phyloP scores from a whole-genome alignment of 1,284 basidiomycete species.

The Pseudozyma sp. region DNA sequence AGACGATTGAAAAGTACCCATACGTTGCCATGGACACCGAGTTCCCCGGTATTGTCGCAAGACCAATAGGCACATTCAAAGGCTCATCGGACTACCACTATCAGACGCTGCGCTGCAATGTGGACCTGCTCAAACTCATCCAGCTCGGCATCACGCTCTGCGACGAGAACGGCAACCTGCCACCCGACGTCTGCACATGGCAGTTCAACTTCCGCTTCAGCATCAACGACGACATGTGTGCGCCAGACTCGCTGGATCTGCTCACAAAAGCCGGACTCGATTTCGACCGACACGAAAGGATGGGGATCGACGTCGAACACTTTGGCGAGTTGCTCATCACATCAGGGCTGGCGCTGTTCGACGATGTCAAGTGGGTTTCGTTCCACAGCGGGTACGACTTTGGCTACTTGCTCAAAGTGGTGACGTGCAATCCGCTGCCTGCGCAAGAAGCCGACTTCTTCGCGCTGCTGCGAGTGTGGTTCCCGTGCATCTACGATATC shows the following conservation, averaged over 20 bases:
- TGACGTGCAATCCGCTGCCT: slow-evolving; percentile 88
- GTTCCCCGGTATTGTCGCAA: slow-evolving; percentile 96
- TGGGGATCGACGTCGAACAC: slow-evolving; percentile 91
- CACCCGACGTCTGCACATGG: slow-evolving; percentile 87
- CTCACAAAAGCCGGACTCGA: slow-evolving; percentile 95
- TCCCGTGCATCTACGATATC: slow-evolving; percentile 96
- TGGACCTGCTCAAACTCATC: slow-evolving; percentile 96
- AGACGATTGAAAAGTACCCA: slow-evolving; percentile 88
- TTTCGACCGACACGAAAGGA: slow-evolving; percentile 89
- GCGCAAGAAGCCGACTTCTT: slow-evolving; percentile 91
- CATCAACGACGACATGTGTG: slow-evolving; percentile 94
- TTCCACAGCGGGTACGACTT: slow-evolving; percentile 99
- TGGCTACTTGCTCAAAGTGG: slow-evolving; percentile 95
- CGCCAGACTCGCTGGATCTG: slow-evolving; percentile 94
- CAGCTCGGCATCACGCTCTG: slow-evolving; percentile 95
- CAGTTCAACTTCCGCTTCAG: slow-evolving; percentile 99
- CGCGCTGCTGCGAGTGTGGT: slow-evolving; percentile 88
- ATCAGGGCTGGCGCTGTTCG: slow-evolving; percentile 88
- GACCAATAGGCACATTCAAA: slow-evolving; percentile 95
- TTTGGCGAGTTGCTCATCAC: slow-evolving; percentile 98
- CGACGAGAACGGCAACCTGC: slow-evolving; percentile 90
- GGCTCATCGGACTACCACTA: slow-evolving; percentile 98
- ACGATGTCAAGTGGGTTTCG: slow-evolving; percentile 95
- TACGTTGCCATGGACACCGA: slow-evolving; percentile 99
- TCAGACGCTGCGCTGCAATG: slow-evolving; percentile 95